A percentile compares a stretch with the other conserved stretches of the same genome.
phyloP scores from a whole-genome alignment of 169 alveolate species.

The Plasmodium malariae region DNA sequence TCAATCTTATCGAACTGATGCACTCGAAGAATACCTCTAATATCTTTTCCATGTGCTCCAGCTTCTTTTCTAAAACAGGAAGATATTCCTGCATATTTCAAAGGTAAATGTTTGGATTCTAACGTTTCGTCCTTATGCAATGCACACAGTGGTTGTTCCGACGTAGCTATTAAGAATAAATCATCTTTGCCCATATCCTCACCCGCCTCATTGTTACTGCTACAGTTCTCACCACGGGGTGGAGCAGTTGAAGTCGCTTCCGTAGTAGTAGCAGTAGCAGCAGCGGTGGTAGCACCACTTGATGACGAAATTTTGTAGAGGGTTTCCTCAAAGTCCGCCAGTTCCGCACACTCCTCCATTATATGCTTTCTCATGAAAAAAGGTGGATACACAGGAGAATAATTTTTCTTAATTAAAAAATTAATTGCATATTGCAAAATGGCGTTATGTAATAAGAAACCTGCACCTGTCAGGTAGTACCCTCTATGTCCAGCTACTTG shows the following conservation, averaged over 20 bases:
- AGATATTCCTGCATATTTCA: constrained; percentile 97
- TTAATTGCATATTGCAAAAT: constrained; percentile 94
- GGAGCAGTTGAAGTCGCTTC: not conserved
- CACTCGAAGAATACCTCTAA: constrained; percentile 98
- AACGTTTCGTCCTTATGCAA: constrained; percentile 92
- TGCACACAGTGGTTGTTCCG: constrained; percentile 99
- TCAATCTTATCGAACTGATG: constrained; percentile 99
- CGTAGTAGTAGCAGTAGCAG: not conserved
- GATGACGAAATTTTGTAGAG: constrained; percentile 89
- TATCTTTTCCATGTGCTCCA: constrained; percentile 99
- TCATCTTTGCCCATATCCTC: constrained; percentile 89
- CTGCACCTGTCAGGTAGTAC: constrained; percentile 96
- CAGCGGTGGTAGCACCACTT: not conserved
- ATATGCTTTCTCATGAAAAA: constrained; percentile 95
- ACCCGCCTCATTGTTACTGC: constrained; percentile 29
- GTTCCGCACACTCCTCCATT: constrained; percentile 98
- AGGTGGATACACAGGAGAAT: constrained; percentile 98
- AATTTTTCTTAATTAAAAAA: constrained; percentile 94
- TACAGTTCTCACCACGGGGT: not conserved
- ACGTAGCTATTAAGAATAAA: constrained; percentile 97
- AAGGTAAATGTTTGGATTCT: constrained; percentile 90
- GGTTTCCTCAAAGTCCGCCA: constrained; percentile 98
- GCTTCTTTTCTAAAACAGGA: constrained; percentile 99
- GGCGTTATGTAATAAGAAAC: constrained; percentile 97
- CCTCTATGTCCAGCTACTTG: constrained; percentile 99